Conservation (phyloP, 306 rosid species). For the Prunus dulcis region DNA sequence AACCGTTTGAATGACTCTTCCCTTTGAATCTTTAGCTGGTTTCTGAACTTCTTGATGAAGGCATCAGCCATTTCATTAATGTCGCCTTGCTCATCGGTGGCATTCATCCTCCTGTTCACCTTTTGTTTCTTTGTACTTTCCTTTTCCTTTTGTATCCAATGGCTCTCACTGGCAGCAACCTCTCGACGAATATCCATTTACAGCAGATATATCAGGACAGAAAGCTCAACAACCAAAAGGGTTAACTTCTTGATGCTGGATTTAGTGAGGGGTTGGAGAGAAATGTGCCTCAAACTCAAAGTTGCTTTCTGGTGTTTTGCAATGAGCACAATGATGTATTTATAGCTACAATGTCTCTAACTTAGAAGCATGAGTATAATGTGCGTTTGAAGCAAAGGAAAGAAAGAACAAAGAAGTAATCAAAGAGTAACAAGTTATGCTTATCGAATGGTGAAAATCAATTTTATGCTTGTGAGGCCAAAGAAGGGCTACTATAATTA, state of each 20-base stretch:
- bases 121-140: constrained; percentile 20
- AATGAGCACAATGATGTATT: background rate
- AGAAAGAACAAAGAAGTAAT: constrained; percentile 24
- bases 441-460: background rate
- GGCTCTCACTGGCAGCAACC: constrained; percentile 16
- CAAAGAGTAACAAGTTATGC: background rate
- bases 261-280: constrained; percentile 1
- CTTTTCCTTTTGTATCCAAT: constrained; percentile 9
- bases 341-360: constrained; percentile 18
- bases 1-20: constrained; percentile 45
- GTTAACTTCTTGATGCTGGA: constrained; percentile 1
- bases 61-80: constrained; percentile 51
- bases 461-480: background rate
- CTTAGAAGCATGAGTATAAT: constrained; percentile 26
- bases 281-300: constrained; percentile 2
- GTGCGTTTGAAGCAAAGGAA: constrained; percentile 20
- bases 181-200: constrained; percentile 46
- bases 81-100: constrained; percentile 32
- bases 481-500: background rate
- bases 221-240: background rate
- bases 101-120: background rate
- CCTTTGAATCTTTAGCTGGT: constrained; percentile 49
- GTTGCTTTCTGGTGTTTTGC: constrained; percentile 8
- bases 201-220: background rate
- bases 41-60: constrained; percentile 57